Conservation (phyloP, 176 grass and related monocot genomes). For the Avena atlantica region DNA sequence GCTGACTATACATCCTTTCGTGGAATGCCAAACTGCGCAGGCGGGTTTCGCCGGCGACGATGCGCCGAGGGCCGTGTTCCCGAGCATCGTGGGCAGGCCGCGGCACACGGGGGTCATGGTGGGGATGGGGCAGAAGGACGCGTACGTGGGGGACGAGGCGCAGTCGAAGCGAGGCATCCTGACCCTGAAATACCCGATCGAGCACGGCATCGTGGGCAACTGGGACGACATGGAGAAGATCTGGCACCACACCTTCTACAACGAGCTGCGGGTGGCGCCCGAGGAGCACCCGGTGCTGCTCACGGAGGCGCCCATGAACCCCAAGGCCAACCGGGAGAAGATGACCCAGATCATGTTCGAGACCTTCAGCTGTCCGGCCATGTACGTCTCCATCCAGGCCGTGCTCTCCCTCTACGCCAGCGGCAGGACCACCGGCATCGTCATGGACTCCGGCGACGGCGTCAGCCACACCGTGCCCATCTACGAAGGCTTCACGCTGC, state of each 20-base stretch:
- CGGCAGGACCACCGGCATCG: conserved; percentile 78
- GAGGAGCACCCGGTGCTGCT: conserved; percentile 87
- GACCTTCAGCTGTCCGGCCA: conserved; percentile 77
- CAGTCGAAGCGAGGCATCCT: conserved; percentile 91
- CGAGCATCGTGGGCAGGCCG: conserved; percentile 87
- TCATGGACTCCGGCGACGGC: conserved; percentile 80
- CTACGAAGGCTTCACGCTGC: conserved; percentile 80
- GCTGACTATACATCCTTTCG: neutral
- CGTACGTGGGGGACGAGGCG: conserved; percentile 88
- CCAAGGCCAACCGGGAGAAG: conserved; percentile 90
- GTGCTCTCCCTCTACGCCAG: conserved; percentile 88
- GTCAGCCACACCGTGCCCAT: conserved; percentile 92
- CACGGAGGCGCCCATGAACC: conserved; percentile 81
- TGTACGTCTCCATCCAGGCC: conserved; percentile 89
- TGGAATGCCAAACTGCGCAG: conserved; percentile 49
- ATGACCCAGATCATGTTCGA: conserved; percentile 99
- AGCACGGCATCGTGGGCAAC: conserved; percentile 84
- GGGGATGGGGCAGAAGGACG: conserved; percentile 93
- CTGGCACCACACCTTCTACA: conserved; percentile 94
- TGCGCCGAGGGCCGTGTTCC: conserved; percentile 85
- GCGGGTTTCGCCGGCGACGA: conserved; percentile 93
- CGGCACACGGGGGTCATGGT: conserved; percentile 95
- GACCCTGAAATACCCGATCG: conserved; percentile 87
- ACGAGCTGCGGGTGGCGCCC: conserved; percentile 82
- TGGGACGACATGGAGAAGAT: conserved; percentile 99